Conservation (phyloP, 768 basidiomycete species). For the Trametes cinnabarina region DNA sequence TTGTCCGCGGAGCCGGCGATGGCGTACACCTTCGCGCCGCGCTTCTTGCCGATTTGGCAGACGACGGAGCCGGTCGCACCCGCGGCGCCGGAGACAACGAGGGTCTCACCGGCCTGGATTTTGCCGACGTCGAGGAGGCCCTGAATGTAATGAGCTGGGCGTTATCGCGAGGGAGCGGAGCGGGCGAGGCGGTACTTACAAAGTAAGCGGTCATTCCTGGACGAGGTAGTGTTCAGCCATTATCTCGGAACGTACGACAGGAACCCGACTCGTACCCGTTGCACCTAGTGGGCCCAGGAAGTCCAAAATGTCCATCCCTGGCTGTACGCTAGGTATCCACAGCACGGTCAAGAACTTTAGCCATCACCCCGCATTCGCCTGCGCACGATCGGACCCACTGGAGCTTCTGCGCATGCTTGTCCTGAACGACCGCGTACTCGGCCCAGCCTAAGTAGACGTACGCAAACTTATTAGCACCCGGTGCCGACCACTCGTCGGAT, state of each 20-base stretch:
- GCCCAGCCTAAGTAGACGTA: constrained; percentile 66
- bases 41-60: constrained; percentile 80
- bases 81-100: constrained; percentile 88
- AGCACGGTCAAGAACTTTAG: not conserved
- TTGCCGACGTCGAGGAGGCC: constrained; percentile 80
- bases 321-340: constrained; percentile 48
- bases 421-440: constrained; percentile 65
- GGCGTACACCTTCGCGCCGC: constrained; percentile 80
- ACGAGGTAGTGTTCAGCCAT: not conserved
- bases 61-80: constrained; percentile 84
- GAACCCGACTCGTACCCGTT: constrained; percentile 49
- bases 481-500: no score
- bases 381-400: constrained; percentile 42
- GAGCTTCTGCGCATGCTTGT: constrained; percentile 49
- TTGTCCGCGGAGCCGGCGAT: constrained; percentile 87
- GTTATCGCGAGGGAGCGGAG: no score
- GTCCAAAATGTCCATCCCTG: constrained; percentile 67
- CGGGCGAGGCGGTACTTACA: constrained; percentile 26
- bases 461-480: no score
- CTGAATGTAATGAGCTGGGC: constrained; percentile 41
- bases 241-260: not conserved
- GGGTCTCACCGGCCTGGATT: constrained; percentile 79
- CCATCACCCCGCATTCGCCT: not conserved
- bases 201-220: constrained; percentile 88
- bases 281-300: constrained; percentile 78